Base-by-base conservation (phyloP, 75 land plant species). In the Sequoia sempervirens region DNA sequence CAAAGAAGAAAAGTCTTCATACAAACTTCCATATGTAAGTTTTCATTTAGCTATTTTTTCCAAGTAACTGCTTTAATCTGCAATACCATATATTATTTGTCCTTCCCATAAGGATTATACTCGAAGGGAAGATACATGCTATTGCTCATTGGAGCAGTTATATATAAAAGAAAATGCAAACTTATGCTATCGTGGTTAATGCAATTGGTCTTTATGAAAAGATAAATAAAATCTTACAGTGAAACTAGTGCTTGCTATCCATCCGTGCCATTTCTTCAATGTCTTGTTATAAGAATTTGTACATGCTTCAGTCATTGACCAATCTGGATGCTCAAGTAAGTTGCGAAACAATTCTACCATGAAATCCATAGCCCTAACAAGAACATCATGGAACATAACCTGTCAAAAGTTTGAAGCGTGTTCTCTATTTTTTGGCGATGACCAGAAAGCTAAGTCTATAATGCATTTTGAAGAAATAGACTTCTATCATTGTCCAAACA, bases 161-260 rank as follows among this genome's bases (percentile, higher is more conserved):
- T 45, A 28, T 47, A 78, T 23, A 45, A 45, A 43, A 26, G 50
- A 45, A 81, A 30, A 36, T 20, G 36, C 20, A 47, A 11, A 38
- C 75, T 78, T 38, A 72, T 32, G 81, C 11, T 68, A 74, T 43
- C 15, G 2, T n/a, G 40, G 14, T 36, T n/a, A 28, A n/a, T 40
- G 32, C 5, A 20, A 45, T 10, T 10, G 23, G 32, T 12, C 13
- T n/a, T 43, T 43, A 78, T 37, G 20, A 45, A 45, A 45, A 45
- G n/a, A 12, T 26, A 38, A 45, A 78, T 23, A 83, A 84, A 40
- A 28, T 7, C 86, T 87, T 91, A 97, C 99, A 81, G 92, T 88
- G 87, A 97, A 96, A 83, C 93, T 93, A 75, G 96, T 88, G 85
- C 95, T 96, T 45, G 99, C 99, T 83, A 97, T 86, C 98, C 99